phyloP scores from a whole-genome alignment of 2,329 filamentous ascomycete species.

The Fusarium nisikadoi region DNA sequence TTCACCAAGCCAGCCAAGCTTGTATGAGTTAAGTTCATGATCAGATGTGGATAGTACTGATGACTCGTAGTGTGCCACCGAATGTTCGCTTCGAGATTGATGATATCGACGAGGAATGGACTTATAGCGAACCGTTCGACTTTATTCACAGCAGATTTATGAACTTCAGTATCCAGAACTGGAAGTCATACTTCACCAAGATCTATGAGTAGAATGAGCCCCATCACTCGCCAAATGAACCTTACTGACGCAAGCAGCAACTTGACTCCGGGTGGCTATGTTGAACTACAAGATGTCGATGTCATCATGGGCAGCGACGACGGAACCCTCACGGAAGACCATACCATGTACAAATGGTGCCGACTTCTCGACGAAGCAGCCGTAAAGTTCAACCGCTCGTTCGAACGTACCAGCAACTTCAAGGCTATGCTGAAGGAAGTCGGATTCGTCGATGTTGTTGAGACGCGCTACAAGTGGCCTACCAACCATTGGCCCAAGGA shows the following conservation, averaged over 20 bases:
- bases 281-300: slow-evolving; percentile 37
- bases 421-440: slow-evolving; percentile 54
- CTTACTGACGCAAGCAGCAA: slow-evolving; percentile 1
- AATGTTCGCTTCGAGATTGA: slow-evolving; percentile 21
- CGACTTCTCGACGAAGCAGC: slow-evolving; percentile 45
- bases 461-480: slow-evolving; percentile 60
- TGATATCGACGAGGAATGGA: slow-evolving; percentile 25
- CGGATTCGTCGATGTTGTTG: slow-evolving; percentile 62
- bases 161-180: slow-evolving; percentile 27
- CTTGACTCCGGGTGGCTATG: slow-evolving; percentile 28
- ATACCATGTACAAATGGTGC: slow-evolving; percentile 39
- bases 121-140: slow-evolving; percentile 8
- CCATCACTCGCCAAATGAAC: accelerated
- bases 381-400: slow-evolving; percentile 42
- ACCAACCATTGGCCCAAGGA: slow-evolving; percentile 62
- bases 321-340: slow-evolving; percentile 29
- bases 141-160: slow-evolving; percentile 26
- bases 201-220: neutral
- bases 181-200: slow-evolving; percentile 8
- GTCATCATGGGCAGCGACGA: slow-evolving; percentile 30
- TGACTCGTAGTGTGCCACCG: neutral
- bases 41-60: neutral
- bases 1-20: slow-evolving; percentile 10
- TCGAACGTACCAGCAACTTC: slow-evolving; percentile 36
- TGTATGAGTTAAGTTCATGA: neutral